phyloP scores from a whole-genome alignment of 179 eudicot genomes.

The Silene noctiflora region DNA sequence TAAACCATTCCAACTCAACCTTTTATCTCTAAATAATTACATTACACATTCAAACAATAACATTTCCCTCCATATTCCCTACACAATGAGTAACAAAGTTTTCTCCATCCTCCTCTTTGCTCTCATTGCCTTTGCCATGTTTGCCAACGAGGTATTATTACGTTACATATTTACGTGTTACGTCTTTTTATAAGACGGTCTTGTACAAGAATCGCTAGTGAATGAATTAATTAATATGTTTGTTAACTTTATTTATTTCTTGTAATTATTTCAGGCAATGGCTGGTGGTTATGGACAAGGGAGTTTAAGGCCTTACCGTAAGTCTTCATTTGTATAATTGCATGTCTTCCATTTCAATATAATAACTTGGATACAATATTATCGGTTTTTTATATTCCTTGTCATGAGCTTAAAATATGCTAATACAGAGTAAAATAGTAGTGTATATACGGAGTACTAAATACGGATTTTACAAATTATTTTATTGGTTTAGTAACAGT shows the following conservation, averaged over 20 bases:
- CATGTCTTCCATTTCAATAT: too few species aligned
- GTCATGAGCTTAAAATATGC: too few species aligned
- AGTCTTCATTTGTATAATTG: slow-evolving; percentile 5
- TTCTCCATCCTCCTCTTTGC: slow-evolving; percentile 25
- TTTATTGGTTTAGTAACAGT: too few species aligned
- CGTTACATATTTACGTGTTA: too few species aligned
- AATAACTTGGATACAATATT: too few species aligned
- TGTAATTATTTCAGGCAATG: slow-evolving; percentile 7
- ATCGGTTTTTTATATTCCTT: too few species aligned
- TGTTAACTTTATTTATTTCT: neutral
- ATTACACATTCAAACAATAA: neutral
- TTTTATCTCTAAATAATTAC: neutral
- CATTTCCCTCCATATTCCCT: neutral
- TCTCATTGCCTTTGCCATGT: slow-evolving; percentile 30
- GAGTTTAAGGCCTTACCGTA: slow-evolving; percentile 17
- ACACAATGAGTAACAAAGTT: slow-evolving; percentile 19
- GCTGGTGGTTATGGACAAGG: slow-evolving; percentile 21
- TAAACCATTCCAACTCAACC: slow-evolving; percentile 13
- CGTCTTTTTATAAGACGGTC: too few species aligned
- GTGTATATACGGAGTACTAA: too few species aligned
- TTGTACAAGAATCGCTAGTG: too few species aligned
- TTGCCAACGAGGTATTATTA: slow-evolving; percentile 22
- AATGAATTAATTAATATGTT: neutral
- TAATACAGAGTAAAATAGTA: too few species aligned
- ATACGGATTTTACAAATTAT: too few species aligned